Evolutionary conservation across 2,329 filamentous ascomycete genomes (phyloP).

Genomic region (Mollisiaceae sp.): DNA sequence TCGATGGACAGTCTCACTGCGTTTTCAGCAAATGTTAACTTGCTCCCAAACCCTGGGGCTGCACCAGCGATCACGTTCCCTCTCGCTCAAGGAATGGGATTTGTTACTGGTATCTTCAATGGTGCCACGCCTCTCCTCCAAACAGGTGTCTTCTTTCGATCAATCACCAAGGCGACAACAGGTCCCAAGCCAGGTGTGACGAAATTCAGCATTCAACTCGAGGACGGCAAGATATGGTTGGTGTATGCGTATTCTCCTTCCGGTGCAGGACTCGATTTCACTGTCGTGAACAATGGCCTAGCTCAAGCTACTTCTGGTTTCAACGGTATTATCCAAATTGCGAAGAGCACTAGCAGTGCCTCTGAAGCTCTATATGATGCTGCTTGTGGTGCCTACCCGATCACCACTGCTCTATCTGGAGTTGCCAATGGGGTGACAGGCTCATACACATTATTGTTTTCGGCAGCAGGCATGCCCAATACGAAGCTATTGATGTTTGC

Average conservation of each 20-base stretch:
- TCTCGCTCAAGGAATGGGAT: constrained; percentile 87
- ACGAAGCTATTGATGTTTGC: constrained; percentile 81
- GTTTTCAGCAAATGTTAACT: constrained; percentile 69
- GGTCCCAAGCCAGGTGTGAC: constrained; percentile 66
- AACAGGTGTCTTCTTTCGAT: constrained; percentile 74
- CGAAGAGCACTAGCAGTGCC: constrained; percentile 70
- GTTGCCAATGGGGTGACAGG: constrained; percentile 63
- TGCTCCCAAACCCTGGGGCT: constrained; percentile 60
- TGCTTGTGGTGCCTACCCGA: constrained; percentile 76
- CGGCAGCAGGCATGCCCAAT: constrained; percentile 67
- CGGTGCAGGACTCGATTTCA: constrained; percentile 68
- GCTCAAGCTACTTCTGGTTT: constrained; percentile 72
- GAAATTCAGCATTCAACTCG: constrained; percentile 77
- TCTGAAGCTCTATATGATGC: constrained; percentile 75
- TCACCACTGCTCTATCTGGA: constrained; percentile 67
- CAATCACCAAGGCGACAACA: constrained; percentile 62
- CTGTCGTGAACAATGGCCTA: constrained; percentile 67
- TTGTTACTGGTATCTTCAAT: constrained; percentile 78
- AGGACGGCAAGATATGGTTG: constrained; percentile 78
- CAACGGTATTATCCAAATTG: constrained; percentile 79
- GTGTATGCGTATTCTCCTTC: constrained; percentile 72
- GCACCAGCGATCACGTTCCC: constrained; percentile 74
- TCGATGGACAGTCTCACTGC: constrained; percentile 59
- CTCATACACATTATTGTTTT: constrained; percentile 75
- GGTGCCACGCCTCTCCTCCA: constrained; percentile 75